These are phyloP conservation scores for Lactarius deliciosus DNA, from an alignment of 768 basidiomycete genomes.

Conservation along the genomic window DNA sequence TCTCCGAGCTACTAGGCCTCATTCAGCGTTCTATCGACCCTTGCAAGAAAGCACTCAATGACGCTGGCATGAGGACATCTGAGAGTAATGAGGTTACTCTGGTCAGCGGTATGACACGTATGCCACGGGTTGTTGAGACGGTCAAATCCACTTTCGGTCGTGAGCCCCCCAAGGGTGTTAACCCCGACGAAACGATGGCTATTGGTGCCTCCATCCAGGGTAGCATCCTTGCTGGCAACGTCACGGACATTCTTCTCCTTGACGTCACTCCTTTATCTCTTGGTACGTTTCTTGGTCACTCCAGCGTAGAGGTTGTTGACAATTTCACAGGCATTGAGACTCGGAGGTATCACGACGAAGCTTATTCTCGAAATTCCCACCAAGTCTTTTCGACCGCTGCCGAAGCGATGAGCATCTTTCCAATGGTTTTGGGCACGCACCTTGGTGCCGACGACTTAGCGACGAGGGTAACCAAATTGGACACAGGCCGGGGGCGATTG, in stretches of 20 bases:
- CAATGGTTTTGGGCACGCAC: no score
- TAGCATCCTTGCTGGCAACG: slow-evolving; percentile 94
- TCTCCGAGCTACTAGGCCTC: no score
- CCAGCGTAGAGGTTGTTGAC: no score
- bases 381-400: no score
- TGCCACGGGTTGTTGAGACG: slow-evolving; percentile 93
- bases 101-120: slow-evolving; percentile 98
- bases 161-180: slow-evolving; percentile 97
- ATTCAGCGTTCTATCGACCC: slow-evolving; percentile 57
- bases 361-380: no score
- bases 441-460: no score
- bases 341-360: no score
- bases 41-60: slow-evolving; percentile 94
- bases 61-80: slow-evolving; percentile 71
- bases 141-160: slow-evolving; percentile 93
- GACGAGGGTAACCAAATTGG: no score
- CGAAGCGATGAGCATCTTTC: no score
- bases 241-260: slow-evolving; percentile 91
- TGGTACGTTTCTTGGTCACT: slow-evolving; percentile 43
- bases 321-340: no score
- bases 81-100: slow-evolving; percentile 97
- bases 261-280: slow-evolving; percentile 96
- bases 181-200: slow-evolving; percentile 98
- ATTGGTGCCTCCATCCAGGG: slow-evolving; percentile 98
- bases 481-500: no score